Base-by-base conservation (phyloP, 768 basidiomycete genomes). In the Mycena rosella region DNA sequence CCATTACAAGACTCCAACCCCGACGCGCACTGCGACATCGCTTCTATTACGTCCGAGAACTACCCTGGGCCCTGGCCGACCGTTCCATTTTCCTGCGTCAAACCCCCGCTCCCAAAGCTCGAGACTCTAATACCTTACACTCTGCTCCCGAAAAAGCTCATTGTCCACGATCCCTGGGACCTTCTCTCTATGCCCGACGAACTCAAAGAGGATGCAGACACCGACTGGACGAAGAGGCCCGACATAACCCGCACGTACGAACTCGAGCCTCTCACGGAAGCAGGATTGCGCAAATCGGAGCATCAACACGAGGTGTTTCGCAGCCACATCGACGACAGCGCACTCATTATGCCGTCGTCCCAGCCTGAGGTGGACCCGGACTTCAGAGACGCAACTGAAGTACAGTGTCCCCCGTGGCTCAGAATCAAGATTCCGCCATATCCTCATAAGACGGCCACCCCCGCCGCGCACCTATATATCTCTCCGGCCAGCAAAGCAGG, bases 381-480 rank as follows among this genome's bases (percentile, higher is more conserved):
- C 77, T 0, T 69, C 65, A 5, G 69, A 63, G 18, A 38, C 26
- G 56, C 75, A 45, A 42, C 74, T 20, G n/a, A n/a, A 49, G 44
- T 40, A 4, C 74, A 17, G 44, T 75, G 72, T 17, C n/a, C 62
- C 45, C 72, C 52, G 26, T 20, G 10, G 0, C 53, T 66, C 47
- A 40, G 44, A 20, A 48, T 73, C 51, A 67, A 71, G 7, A 67
- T 69, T 10, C 72, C 74, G 7, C 72, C 70, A 26, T 67, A 73
- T 30, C 59, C 70, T 5, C 63, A 68, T 22, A 66, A 59, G 22
- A 36, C 24, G 1, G 45, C 26, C 24, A 70, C 65, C 7, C 76
- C 76, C 26, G 84, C 82, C 57, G 85, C 83, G 1, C 87, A 89
- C 72, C 77, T 89, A 20, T 86, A 87, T 60, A 66, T 90, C 57